Evolutionary conservation across 805 yeast genomes (phyloP).

Genomic region (Nakazawaea anatomiae): DNA sequence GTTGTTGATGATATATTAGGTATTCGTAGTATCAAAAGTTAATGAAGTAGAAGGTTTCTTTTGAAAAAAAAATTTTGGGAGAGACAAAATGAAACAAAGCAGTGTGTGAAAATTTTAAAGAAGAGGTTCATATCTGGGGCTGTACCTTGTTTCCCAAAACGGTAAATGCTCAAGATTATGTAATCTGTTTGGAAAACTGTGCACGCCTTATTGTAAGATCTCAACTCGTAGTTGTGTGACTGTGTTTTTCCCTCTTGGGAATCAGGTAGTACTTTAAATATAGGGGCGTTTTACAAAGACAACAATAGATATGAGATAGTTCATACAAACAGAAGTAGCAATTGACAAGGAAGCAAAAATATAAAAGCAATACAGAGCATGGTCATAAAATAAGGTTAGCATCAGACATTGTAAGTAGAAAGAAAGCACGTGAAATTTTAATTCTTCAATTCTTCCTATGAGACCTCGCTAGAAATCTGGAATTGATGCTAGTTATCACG

Average conservation of each 20-base stretch:
- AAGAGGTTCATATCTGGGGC: background rate
- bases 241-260: slow-evolving; percentile 4
- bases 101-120: slow-evolving; percentile 2
- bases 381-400: background rate
- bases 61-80: background rate
- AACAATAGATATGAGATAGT: too few species aligned
- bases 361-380: background rate
- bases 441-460: slow-evolving; percentile 31
- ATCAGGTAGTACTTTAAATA: background rate
- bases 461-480: slow-evolving; percentile 55
- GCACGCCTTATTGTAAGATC: background rate
- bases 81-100: background rate
- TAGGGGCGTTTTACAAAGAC: background rate
- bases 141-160: background rate
- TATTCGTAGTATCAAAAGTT: background rate
- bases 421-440: background rate
- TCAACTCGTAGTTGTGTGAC: background rate
- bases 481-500: slow-evolving; percentile 49
- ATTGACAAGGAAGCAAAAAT: too few species aligned
- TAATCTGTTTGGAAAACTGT: background rate
- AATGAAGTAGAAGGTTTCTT: background rate
- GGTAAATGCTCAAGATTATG: background rate
- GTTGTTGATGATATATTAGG: slow-evolving; percentile 8
- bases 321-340: too few species aligned
- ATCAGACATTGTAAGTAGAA: too few species aligned